Evolutionary conservation across 495 filamentous ascomycete genomes (phyloP).

Genomic region (Geoglossum glabrum): DNA sequence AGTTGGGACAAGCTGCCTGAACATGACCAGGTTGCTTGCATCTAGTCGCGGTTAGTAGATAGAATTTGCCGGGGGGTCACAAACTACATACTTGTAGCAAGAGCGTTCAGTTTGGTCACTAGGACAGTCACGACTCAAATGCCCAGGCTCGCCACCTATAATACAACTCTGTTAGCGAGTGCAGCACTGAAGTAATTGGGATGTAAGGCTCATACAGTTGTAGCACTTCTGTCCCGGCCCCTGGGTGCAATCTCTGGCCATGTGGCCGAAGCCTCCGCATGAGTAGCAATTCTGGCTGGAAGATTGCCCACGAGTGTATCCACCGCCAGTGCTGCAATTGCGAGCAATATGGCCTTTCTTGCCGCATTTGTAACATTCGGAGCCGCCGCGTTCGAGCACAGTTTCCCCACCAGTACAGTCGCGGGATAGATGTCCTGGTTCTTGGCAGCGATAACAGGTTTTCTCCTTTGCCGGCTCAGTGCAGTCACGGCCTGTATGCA

Average conservation of each 20-base stretch:
- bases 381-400: constrained; percentile 29
- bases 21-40: constrained; percentile 97
- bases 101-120: constrained; percentile 80
- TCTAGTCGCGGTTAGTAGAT: constrained; percentile 7
- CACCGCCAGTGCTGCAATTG: constrained; percentile 54
- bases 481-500: constrained; percentile 62
- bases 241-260: constrained; percentile 94
- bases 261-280: constrained; percentile 89
- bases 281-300: constrained; percentile 80
- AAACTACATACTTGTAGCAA: constrained; percentile 52
- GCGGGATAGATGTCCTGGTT: constrained; percentile 77
- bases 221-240: constrained; percentile 81
- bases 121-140: constrained; percentile 87
- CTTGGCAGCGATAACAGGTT: constrained; percentile 85
- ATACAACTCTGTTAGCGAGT: background rate
- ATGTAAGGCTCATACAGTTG: constrained; percentile 49
- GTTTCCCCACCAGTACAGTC: constrained; percentile 50
- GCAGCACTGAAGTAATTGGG: background rate
- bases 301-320: constrained; percentile 25
- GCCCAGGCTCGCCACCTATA: constrained; percentile 66
- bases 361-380: constrained; percentile 98
- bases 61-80: constrained; percentile 3
- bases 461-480: constrained; percentile 79
- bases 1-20: constrained; percentile 78
- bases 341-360: constrained; percentile 94